Conservation (phyloP, 768 basidiomycete species). For the Omphalotus guepiniiformis region DNA sequence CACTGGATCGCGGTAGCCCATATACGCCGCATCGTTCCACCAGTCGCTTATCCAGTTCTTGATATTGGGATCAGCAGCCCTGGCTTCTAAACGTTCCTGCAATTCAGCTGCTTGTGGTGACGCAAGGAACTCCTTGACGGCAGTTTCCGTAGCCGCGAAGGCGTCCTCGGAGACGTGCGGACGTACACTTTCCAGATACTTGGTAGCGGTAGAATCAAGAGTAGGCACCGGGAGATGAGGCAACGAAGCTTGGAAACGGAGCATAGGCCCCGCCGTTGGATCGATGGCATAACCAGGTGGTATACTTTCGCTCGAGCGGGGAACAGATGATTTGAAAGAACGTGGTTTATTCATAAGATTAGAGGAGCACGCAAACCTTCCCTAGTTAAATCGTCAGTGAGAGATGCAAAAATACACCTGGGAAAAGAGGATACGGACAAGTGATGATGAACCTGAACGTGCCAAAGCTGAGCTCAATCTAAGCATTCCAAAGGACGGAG, state of each 20-base stretch:
- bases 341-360: constrained; percentile 1
- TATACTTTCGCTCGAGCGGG: constrained; percentile 23
- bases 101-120: constrained; percentile 68
- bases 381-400: background rate
- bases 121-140: constrained; percentile 63
- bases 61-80: constrained; percentile 56
- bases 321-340: constrained; percentile 3
- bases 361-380: background rate
- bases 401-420: background rate
- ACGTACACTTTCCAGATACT: constrained; percentile 83
- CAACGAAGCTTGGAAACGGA: constrained; percentile 68
- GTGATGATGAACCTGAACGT: background rate
- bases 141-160: constrained; percentile 51
- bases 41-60: constrained; percentile 93
- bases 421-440: constrained; percentile 4
- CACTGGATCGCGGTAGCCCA: constrained; percentile 86
- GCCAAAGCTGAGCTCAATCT: background rate
- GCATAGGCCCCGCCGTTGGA: constrained; percentile 58
- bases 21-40: constrained; percentile 95
- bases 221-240: constrained; percentile 82
- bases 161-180: constrained; percentile 70
- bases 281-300: constrained; percentile 52
- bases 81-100: constrained; percentile 71
- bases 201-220: constrained; percentile 74
- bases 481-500: background rate